Conservation (phyloP, 306 rosid species). For the Acacia confusa region DNA sequence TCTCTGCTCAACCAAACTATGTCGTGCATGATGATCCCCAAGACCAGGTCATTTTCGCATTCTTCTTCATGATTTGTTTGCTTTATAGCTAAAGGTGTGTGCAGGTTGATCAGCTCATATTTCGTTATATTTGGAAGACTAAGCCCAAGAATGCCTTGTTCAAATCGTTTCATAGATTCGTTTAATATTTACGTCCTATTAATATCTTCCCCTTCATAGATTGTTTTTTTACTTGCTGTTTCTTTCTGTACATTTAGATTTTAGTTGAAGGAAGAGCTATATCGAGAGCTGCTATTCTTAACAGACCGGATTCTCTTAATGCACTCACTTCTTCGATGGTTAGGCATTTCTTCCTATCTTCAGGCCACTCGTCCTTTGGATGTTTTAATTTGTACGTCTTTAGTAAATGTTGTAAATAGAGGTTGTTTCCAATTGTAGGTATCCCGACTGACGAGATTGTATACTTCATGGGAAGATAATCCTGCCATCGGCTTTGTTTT, state of each 20-base stretch:
- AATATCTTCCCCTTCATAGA: not conserved
- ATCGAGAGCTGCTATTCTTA: conserved; percentile 65
- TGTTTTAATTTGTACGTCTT: conserved; percentile 5
- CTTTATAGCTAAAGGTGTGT: not conserved
- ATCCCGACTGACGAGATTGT: conserved; percentile 74
- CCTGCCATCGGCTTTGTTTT: conserved; percentile 82
- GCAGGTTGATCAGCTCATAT: not conserved
- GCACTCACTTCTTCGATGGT: conserved; percentile 63
- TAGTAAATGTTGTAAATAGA: not conserved
- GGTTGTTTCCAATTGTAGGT: conserved; percentile 53
- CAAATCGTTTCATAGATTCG: not conserved
- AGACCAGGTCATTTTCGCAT: conserved; percentile 2
- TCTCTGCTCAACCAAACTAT: conserved; percentile 63
- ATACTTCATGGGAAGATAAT: conserved; percentile 96
- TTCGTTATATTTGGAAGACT: not conserved
- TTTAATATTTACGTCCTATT: not conserved
- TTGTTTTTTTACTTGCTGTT: not conserved
- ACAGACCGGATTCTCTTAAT: conserved; percentile 58
- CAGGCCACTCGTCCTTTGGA: not conserved
- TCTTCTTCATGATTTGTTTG: not conserved
- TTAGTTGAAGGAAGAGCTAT: conserved; percentile 66
- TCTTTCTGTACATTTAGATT: conserved; percentile 41
- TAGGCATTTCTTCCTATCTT: not conserved
- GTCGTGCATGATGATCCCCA: conserved; percentile 18
- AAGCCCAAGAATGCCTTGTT: not conserved